A percentile compares a stretch with the other conserved stretches of the same genome.
phyloP scores from a whole-genome alignment of 2,329 filamentous ascomycete genomes.

The Botrytis byssoidea region DNA sequence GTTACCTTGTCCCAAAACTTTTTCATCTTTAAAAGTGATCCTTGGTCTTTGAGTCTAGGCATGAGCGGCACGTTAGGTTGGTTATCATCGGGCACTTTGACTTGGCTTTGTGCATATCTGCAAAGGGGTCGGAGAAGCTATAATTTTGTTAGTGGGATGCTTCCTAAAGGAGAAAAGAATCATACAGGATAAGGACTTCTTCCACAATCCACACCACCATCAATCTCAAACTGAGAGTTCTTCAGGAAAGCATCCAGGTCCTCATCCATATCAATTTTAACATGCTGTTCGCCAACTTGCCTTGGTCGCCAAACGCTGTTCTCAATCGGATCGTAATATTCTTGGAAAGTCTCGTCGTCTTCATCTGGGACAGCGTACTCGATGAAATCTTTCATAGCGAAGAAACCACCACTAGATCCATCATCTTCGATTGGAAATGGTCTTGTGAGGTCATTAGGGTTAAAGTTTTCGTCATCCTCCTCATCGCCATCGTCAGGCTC shows the following conservation, averaged over 20 bases:
- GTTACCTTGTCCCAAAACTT: slow-evolving; percentile 36
- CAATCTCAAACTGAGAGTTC: slow-evolving; percentile 25
- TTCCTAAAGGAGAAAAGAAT: background rate
- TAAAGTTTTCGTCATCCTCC: background rate
- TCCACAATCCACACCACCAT: slow-evolving; percentile 37
- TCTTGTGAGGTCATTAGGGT: background rate
- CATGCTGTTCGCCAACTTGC: slow-evolving; percentile 28
- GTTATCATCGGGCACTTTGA: background rate
- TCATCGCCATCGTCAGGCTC: background rate
- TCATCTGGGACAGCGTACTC: slow-evolving; percentile 23
- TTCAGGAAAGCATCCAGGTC: slow-evolving; percentile 20
- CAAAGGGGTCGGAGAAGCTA: slow-evolving; percentile 26
- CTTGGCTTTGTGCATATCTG: slow-evolving; percentile 24
- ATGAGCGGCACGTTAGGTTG: background rate
- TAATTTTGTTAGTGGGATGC: background rate
- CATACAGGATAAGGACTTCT: slow-evolving; percentile 34
- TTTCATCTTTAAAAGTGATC: slow-evolving; percentile 17
- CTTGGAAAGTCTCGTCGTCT: slow-evolving; percentile 8
- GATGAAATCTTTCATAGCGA: slow-evolving; percentile 27
- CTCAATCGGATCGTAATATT: slow-evolving; percentile 25
- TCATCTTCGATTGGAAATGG: slow-evolving; percentile 16
- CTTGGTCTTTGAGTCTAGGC: background rate
- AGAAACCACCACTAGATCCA: slow-evolving; percentile 28
- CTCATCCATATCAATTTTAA: slow-evolving; percentile 30
- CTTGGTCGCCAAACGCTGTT: slow-evolving; percentile 37